These are phyloP conservation scores for Amanita exitialis DNA, from an alignment of 768 basidiomycete genomes.

Conservation along the genomic window DNA sequence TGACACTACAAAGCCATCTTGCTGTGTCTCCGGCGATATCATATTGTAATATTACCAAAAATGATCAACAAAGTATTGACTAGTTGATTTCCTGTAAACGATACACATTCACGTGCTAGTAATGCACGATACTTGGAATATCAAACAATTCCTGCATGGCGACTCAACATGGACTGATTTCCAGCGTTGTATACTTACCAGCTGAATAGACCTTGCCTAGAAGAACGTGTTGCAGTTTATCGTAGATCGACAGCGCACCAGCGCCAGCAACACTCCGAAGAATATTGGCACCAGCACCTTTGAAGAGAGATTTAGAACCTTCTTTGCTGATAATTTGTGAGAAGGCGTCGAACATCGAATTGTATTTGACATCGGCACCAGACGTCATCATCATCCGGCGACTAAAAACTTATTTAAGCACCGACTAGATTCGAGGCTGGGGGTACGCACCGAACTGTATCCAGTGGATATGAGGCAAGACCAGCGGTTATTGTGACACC, in stretches of 20 bases:
- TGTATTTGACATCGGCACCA: constrained; percentile 67
- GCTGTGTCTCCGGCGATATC: constrained; percentile 64
- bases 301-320: constrained; percentile 73
- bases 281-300: constrained; percentile 72
- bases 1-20: constrained; percentile 44
- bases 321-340: constrained; percentile 68
- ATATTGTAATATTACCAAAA: constrained; percentile 1
- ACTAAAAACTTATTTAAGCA: constrained; percentile 25
- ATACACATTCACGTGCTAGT: not conserved
- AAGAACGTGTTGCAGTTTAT: constrained; percentile 36
- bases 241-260: constrained; percentile 78
- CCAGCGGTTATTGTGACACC: constrained; percentile 81
- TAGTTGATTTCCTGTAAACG: not conserved
- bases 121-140: no score
- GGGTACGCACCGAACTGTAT: constrained; percentile 46
- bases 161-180: not conserved
- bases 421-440: not conserved
- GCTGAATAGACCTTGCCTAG: constrained; percentile 4
- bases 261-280: constrained; percentile 84
- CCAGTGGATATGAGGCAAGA: constrained; percentile 68
- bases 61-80: not conserved
- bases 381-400: constrained; percentile 95
- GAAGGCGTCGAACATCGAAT: constrained; percentile 74
- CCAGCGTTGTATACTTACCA: not conserved
- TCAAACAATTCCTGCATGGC: not conserved